phyloP scores from a whole-genome alignment of 1,139 yeast genomes.

The Yamadazyma atlantica region DNA sequence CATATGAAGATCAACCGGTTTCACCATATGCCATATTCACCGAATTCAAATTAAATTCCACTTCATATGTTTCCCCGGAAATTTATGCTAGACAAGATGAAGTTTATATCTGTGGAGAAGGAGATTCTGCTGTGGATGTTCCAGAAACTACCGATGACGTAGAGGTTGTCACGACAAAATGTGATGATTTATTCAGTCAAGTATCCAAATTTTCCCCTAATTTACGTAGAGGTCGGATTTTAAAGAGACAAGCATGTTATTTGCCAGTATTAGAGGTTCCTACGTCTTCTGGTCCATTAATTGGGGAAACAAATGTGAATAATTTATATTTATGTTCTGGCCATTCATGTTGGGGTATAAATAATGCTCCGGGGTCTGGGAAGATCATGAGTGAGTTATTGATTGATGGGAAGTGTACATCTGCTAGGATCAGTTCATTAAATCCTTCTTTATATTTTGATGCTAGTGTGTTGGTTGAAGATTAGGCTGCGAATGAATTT shows the following conservation, averaged over 20 bases:
- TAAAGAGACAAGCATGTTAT: conserved; percentile 92
- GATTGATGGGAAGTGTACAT: conserved; percentile 76
- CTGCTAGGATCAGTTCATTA: conserved; percentile 77
- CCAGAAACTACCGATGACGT: conserved; percentile 96
- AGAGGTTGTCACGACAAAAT: conserved; percentile 80
- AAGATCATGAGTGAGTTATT: conserved; percentile 84
- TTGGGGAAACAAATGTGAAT: conserved; percentile 87
- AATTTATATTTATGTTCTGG: conserved; percentile 84
- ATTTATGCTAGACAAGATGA: conserved; percentile 94
- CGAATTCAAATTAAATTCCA: conserved; percentile 69
- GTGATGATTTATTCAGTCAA: conserved; percentile 81
- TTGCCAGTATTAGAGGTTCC: conserved; percentile 93
- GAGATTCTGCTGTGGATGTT: conserved; percentile 83
- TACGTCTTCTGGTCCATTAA: conserved; percentile 86
- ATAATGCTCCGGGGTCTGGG: conserved; percentile 97
- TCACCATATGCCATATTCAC: conserved; percentile 95
- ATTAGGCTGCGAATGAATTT: conserved; percentile 1
- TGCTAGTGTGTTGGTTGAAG: conserved; percentile 52
- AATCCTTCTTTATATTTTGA: conserved; percentile 88
- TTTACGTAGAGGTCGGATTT: conserved; percentile 70
- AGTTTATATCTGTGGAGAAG: conserved; percentile 96
- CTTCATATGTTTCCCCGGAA: conserved; percentile 81
- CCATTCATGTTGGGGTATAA: conserved; percentile 98
- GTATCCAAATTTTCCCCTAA: conserved; percentile 78
- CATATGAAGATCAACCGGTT: conserved; percentile 66